Conservation (phyloP, 1,139 yeast species). For the Meyerozyma guilliermondii region DNA sequence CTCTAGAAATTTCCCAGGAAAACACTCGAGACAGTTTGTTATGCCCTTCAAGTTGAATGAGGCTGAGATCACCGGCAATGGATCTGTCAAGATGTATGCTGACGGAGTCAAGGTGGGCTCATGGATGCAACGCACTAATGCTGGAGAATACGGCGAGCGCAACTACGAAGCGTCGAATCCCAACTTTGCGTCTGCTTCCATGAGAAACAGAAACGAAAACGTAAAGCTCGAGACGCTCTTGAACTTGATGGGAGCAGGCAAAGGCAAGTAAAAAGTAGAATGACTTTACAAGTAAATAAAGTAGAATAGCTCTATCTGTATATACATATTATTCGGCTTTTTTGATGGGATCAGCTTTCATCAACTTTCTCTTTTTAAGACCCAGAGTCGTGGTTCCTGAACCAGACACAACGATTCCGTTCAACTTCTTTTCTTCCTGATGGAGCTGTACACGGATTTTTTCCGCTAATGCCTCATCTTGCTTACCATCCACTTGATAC, state of each 20-base stretch:
- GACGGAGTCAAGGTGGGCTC: constrained; percentile 38
- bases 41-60: constrained; percentile 40
- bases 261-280: constrained; percentile 7
- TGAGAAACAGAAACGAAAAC: constrained; percentile 32
- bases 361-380: constrained; percentile 29
- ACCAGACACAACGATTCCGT: constrained; percentile 23
- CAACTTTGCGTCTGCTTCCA: constrained; percentile 27
- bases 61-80: constrained; percentile 34
- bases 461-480: constrained; percentile 58
- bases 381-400: constrained; percentile 9
- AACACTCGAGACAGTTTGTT: constrained; percentile 40
- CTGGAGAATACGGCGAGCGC: constrained; percentile 15
- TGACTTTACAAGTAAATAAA: constrained; percentile 10
- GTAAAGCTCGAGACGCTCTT: constrained; percentile 30
- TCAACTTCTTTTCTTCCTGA: constrained; percentile 40
- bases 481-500: constrained; percentile 80
- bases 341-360: constrained; percentile 11
- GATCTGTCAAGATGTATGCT: constrained; percentile 34
- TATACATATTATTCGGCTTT: constrained; percentile 5
- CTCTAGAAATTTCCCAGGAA: constrained; percentile 38
- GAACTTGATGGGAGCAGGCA: constrained; percentile 18
- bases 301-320: constrained; percentile 6
- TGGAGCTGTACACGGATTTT: constrained; percentile 34
- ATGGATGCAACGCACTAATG: constrained; percentile 31
- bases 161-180: constrained; percentile 29